Evolutionary conservation across 331 rosid genomes (phyloP).

Genomic region (Phaseolus coccineus): DNA sequence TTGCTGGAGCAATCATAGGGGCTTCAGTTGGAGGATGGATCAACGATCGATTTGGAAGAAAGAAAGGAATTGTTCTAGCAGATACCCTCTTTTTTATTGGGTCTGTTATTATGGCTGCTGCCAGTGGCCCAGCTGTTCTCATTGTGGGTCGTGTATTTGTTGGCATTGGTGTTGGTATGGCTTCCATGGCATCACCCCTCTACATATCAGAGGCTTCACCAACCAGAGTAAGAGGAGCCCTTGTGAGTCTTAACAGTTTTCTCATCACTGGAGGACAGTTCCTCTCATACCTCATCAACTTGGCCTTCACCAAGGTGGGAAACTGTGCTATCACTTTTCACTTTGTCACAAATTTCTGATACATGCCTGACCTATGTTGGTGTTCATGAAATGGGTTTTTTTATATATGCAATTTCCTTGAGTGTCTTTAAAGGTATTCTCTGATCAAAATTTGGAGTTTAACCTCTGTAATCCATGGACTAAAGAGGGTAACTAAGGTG

Average conservation of each 20-base stretch:
- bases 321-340: neutral
- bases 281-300: slow-evolving; percentile 64
- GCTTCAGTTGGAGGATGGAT: slow-evolving; percentile 69
- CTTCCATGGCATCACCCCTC: slow-evolving; percentile 67
- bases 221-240: slow-evolving; percentile 65
- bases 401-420: neutral
- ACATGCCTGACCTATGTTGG: neutral
- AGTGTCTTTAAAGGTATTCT: neutral
- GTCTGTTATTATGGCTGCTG: slow-evolving; percentile 55
- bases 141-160: slow-evolving; percentile 56
- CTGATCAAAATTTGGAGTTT: neutral
- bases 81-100: slow-evolving; percentile 59
- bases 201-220: slow-evolving; percentile 77
- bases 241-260: slow-evolving; percentile 65
- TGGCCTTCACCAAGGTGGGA: slow-evolving; percentile 59
- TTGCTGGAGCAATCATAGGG: slow-evolving; percentile 69
- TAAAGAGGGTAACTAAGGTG: neutral
- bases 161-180: slow-evolving; percentile 74
- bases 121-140: slow-evolving; percentile 40
- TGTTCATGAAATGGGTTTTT: neutral
- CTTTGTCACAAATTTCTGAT: neutral
- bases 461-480: neutral
- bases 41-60: slow-evolving; percentile 60
- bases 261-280: slow-evolving; percentile 73
- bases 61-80: slow-evolving; percentile 49